Evolutionary conservation across 176 grass and related monocot genomes (phyloP).

Genomic region (Tillandsia fasciculata): DNA sequence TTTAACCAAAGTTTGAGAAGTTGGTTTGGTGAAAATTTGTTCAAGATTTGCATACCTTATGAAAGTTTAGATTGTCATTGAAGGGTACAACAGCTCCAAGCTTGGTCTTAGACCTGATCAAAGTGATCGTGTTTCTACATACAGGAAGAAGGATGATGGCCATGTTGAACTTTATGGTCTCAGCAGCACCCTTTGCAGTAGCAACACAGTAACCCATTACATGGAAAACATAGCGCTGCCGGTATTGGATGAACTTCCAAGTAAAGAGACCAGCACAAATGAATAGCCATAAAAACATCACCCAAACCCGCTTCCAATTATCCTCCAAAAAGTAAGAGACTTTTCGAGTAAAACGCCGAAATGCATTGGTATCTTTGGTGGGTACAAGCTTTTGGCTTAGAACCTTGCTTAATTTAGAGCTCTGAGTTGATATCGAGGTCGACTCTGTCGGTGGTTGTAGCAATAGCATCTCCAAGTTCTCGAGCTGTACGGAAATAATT

Average conservation of each 20-base stretch:
- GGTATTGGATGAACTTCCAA: constrained; percentile 39
- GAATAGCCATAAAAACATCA: constrained; percentile 28
- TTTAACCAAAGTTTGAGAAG: neutral
- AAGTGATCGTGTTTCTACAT: constrained; percentile 40
- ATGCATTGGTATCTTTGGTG: constrained; percentile 17
- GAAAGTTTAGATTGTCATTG: constrained; percentile 41
- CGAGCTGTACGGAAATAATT: constrained; percentile 8
- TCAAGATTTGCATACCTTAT: constrained; percentile 18
- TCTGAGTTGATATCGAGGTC: constrained; percentile 17
- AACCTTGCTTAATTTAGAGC: constrained; percentile 23
- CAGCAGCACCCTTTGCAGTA: constrained; percentile 35
- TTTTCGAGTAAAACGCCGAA: constrained; percentile 11
- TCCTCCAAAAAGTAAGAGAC: constrained; percentile 27
- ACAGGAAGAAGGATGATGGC: constrained; percentile 38
- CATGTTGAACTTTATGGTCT: constrained; percentile 49
- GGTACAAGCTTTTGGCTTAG: constrained; percentile 22
- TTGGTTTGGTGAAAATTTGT: neutral
- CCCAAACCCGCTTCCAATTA: constrained; percentile 32
- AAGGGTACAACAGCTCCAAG: constrained; percentile 23
- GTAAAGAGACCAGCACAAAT: constrained; percentile 22
- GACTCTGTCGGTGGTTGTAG: constrained; percentile 8
- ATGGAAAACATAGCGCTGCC: constrained; percentile 18
- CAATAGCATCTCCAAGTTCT: constrained; percentile 19
- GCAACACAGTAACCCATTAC: constrained; percentile 38
- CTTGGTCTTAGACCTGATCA: constrained; percentile 31